Percentiles rank a stretch among this genome's conserved stretches.
phyloP scores from a whole-genome alignment of 202 grass and related monocot genomes.

The Setaria italica region DNA sequence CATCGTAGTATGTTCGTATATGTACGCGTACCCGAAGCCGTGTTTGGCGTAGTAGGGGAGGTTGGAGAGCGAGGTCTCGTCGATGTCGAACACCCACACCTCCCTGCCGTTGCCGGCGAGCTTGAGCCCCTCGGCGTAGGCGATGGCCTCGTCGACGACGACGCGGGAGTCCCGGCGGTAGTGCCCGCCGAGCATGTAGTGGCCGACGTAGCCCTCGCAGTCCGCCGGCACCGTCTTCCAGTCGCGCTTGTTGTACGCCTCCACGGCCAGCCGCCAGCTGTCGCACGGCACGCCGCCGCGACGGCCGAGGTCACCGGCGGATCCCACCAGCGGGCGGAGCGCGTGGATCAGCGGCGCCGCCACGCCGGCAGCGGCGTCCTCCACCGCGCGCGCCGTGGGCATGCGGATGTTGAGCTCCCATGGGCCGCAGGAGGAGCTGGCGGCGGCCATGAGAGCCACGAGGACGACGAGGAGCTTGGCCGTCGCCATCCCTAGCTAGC shows the following conservation, averaged over 20 bases:
- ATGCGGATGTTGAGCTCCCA: slow-evolving; percentile 31
- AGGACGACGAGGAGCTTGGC: slow-evolving; percentile 9
- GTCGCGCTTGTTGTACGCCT: slow-evolving; percentile 54
- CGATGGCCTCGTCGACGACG: slow-evolving; percentile 55
- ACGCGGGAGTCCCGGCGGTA: slow-evolving; percentile 51
- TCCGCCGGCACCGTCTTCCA: slow-evolving; percentile 53
- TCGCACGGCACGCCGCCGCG: slow-evolving; percentile 45
- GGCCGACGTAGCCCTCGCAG: slow-evolving; percentile 54
- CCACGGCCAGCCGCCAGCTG: slow-evolving; percentile 65
- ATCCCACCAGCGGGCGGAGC: slow-evolving; percentile 44
- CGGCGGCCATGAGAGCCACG: not conserved
- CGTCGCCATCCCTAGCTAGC: not conserved
- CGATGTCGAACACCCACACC: slow-evolving; percentile 69
- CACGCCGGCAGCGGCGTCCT: not conserved
- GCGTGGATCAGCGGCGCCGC: slow-evolving; percentile 43
- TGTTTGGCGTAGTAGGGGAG: slow-evolving; percentile 57
- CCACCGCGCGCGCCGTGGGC: not conserved
- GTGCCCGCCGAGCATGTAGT: slow-evolving; percentile 64
- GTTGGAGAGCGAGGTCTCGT: slow-evolving; percentile 70
- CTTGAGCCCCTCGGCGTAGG: slow-evolving; percentile 36
- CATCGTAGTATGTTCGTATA: too few relatives aligned
- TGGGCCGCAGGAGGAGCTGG: not conserved
- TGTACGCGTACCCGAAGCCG: slow-evolving; percentile 52
- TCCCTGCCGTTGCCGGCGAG: slow-evolving; percentile 51
- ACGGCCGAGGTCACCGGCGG: slow-evolving; percentile 10